Percentiles rank a stretch among this genome's conserved stretches.
These are phyloP conservation scores for Boletus barrowsii DNA, from an alignment of 768 basidiomycete genomes.

Conservation along the genomic window DNA sequence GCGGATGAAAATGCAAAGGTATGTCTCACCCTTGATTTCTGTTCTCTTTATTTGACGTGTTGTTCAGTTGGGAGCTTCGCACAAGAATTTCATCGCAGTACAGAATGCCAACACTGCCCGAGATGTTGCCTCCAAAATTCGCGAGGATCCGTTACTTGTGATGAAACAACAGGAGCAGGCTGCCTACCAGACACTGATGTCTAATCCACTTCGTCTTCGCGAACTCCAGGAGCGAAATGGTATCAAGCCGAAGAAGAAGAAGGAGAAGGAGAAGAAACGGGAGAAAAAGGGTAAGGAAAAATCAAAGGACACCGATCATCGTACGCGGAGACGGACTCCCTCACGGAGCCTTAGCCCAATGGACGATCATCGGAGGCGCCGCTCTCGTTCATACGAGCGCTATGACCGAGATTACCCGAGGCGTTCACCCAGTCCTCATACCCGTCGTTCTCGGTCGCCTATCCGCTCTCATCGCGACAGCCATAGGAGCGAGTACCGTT, in stretches of 20 bases:
- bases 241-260: conserved; percentile 77
- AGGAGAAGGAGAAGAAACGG: conserved; percentile 54
- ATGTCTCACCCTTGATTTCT: conserved; percentile 11
- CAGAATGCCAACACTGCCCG: conserved; percentile 91
- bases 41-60: conserved; percentile 4
- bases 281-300: conserved; percentile 39
- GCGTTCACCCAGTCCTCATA: conserved; percentile 44
- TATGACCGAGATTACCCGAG: conserved; percentile 27
- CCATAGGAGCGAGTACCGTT: conserved; percentile 19
- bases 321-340: conserved; percentile 28
- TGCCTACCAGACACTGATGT: conserved; percentile 80
- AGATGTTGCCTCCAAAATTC: conserved; percentile 89
- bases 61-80: conserved; percentile 71
- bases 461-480: conserved; percentile 19
- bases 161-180: conserved; percentile 99
- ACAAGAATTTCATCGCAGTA: conserved; percentile 91
- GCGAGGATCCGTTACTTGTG: conserved; percentile 94
- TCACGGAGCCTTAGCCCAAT: conserved; percentile 34
- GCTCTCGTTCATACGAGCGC: conserved; percentile 32
- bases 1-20: conserved; percentile 92
- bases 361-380: conserved; percentile 23
- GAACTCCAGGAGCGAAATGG: conserved; percentile 80
- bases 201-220: conserved; percentile 80
- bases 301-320: conserved; percentile 27
- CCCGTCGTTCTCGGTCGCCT: conserved; percentile 52